These are phyloP conservation scores for Stagonosporopsis cucurbitacearum DNA, from an alignment of 2,329 filamentous ascomycete genomes.

Conservation along the genomic window DNA sequence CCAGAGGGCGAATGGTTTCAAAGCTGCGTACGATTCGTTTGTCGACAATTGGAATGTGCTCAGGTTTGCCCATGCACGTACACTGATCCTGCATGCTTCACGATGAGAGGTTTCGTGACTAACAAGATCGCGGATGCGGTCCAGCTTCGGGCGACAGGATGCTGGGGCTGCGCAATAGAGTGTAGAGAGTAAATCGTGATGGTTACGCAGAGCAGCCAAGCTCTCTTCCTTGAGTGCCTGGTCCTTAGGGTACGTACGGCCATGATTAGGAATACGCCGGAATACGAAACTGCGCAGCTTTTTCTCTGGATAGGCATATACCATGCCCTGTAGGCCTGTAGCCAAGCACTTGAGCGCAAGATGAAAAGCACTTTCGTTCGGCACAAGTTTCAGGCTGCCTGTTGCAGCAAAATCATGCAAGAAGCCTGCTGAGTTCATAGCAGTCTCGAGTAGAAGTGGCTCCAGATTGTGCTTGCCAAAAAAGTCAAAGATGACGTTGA, in stretches of 20 bases:
- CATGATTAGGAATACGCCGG: conserved; percentile 66
- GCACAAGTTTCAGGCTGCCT: conserved; percentile 53
- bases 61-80: conserved; percentile 65
- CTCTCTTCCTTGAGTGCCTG: conserved; percentile 59
- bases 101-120: conserved; percentile 64
- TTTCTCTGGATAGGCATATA: conserved; percentile 56
- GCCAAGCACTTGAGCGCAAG: conserved; percentile 65
- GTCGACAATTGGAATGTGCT: conserved; percentile 63
- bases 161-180: conserved; percentile 65
- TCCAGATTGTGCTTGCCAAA: conserved; percentile 62
- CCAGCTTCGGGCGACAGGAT: conserved; percentile 59
- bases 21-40: conserved; percentile 53
- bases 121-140: conserved; percentile 61
- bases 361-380: conserved; percentile 63
- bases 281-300: conserved; percentile 64
- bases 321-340: conserved; percentile 57
- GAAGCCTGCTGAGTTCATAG: conserved; percentile 60
- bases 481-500: conserved; percentile 65
- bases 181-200: conserved; percentile 66
- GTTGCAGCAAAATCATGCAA: conserved; percentile 57
- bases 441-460: conserved; percentile 60
- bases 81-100: conserved; percentile 65
- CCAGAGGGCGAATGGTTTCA: conserved; percentile 62
- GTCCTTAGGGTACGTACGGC: conserved; percentile 66
- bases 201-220: conserved; percentile 65